A percentile compares a stretch with the other conserved stretches of the same genome.
Evolutionary conservation across 495 filamentous ascomycete species (phyloP).

Genomic region (Aspergillus saccharolyticus): DNA sequence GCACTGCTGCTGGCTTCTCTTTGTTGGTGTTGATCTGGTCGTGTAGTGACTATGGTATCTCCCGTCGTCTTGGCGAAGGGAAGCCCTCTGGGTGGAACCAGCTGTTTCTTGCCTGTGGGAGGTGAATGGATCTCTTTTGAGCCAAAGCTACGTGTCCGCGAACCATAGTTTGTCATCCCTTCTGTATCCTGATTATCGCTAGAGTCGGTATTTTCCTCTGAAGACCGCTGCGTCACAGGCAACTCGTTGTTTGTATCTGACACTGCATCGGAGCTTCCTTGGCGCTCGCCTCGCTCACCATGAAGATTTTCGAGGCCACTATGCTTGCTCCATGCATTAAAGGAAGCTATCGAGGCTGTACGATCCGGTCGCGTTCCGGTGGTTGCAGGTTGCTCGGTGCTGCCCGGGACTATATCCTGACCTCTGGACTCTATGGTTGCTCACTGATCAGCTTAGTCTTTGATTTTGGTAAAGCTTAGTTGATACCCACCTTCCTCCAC

Average conservation of each 20-base stretch:
- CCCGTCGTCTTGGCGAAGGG: slow-evolving; percentile 28
- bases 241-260: slow-evolving; percentile 38
- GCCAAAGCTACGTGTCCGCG: neutral
- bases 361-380: slow-evolving; percentile 42
- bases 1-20: slow-evolving; percentile 28
- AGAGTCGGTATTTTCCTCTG: slow-evolving; percentile 37
- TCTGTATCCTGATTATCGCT: slow-evolving; percentile 34
- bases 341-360: slow-evolving; percentile 13
- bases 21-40: slow-evolving; percentile 5
- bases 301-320: slow-evolving; percentile 59
- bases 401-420: slow-evolving; percentile 16
- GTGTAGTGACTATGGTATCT: slow-evolving; percentile 1
- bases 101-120: slow-evolving; percentile 16
- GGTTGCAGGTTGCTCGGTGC: slow-evolving; percentile 8
- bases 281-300: slow-evolving; percentile 34
- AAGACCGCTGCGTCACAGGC: slow-evolving; percentile 29
- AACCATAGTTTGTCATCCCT: neutral
- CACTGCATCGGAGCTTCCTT: slow-evolving; percentile 21
- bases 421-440: slow-evolving; percentile 24
- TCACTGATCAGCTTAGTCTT: neutral
- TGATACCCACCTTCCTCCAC: slow-evolving; percentile 33
- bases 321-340: slow-evolving; percentile 38
- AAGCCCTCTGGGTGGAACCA: slow-evolving; percentile 33
- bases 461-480: neutral
- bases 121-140: neutral